A percentile compares a stretch with the other conserved stretches of the same genome.
phyloP scores from a whole-genome alignment of 2,329 filamentous ascomycete genomes.

The Phoma sp. region DNA sequence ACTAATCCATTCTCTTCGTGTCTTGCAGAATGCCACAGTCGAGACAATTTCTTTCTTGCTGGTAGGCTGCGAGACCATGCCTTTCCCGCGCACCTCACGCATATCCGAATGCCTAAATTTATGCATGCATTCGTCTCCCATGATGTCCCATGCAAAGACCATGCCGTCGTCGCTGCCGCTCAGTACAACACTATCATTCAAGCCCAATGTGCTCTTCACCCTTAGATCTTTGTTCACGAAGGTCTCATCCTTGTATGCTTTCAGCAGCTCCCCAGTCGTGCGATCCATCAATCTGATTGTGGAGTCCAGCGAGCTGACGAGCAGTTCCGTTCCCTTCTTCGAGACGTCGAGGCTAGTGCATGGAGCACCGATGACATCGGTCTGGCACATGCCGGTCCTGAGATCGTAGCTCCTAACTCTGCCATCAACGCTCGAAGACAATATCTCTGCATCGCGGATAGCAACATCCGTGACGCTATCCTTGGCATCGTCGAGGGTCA shows the following conservation, averaged over 20 bases:
- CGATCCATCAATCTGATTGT: constrained; percentile 82
- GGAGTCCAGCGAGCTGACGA: constrained; percentile 78
- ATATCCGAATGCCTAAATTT: constrained; percentile 58
- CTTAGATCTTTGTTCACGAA: constrained; percentile 72
- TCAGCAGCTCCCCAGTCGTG: constrained; percentile 72
- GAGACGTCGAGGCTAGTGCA: constrained; percentile 80
- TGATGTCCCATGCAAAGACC: constrained; percentile 82
- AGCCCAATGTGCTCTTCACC: constrained; percentile 76
- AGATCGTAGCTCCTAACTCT: constrained; percentile 82
- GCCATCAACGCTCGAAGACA: constrained; percentile 84
- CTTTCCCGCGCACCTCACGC: constrained; percentile 32
- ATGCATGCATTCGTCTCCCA: constrained; percentile 72
- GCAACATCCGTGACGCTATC: constrained; percentile 65
- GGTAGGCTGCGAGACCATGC: constrained; percentile 39
- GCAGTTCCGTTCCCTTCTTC: constrained; percentile 72
- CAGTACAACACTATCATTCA: constrained; percentile 77
- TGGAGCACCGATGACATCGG: constrained; percentile 51
- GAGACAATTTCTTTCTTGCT: constrained; percentile 55
- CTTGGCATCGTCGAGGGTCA: constrained; percentile 73
- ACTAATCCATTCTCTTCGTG: constrained; percentile 56
- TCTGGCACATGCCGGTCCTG: constrained; percentile 69
- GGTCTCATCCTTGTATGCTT: constrained; percentile 66
- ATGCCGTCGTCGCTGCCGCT: constrained; percentile 80
- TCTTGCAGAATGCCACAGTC: constrained; percentile 55
- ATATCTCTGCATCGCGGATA: constrained; percentile 59